A percentile compares a stretch with the other conserved stretches of the same genome.
Evolutionary conservation across 768 basidiomycete species (phyloP).

Genomic region (Crucibulum laeve): DNA sequence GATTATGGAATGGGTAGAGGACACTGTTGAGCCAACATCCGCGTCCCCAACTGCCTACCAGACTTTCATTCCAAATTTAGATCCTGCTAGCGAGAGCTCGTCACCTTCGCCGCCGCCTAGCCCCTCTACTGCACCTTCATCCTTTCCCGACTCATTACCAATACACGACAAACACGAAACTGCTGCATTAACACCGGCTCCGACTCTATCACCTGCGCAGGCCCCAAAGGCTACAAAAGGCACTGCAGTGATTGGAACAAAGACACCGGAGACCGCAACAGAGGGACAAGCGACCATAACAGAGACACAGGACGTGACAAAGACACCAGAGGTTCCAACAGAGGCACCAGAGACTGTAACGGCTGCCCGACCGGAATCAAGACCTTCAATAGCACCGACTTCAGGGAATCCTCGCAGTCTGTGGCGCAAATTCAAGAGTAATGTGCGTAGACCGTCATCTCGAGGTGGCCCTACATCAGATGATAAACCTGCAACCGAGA

Average conservation of each 20-base stretch:
- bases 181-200: background rate
- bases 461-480: background rate
- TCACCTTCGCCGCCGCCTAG: constrained; percentile 4
- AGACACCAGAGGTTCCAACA: too few relatives aligned
- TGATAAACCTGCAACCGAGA: background rate
- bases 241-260: too few relatives aligned
- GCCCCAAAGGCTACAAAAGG: background rate
- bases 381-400: background rate
- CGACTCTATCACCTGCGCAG: background rate
- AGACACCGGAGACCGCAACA: too few relatives aligned
- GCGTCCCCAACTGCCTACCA: constrained; percentile 11
- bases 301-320: too few relatives aligned
- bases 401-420: constrained; percentile 14
- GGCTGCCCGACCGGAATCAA: too few relatives aligned
- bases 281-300: too few relatives aligned
- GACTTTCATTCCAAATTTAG: background rate
- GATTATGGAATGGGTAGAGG: too few relatives aligned
- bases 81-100: background rate
- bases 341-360: too few relatives aligned
- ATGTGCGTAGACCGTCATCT: constrained; percentile 20
- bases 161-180: background rate
- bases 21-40: constrained; percentile 1
- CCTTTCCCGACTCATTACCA: background rate
- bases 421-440: constrained; percentile 34
- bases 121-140: constrained; percentile 16